These are phyloP conservation scores for Rhizophagus clarus DNA, from an alignment of 192 early-diverging fungal genomes.

Conservation along the genomic window DNA sequence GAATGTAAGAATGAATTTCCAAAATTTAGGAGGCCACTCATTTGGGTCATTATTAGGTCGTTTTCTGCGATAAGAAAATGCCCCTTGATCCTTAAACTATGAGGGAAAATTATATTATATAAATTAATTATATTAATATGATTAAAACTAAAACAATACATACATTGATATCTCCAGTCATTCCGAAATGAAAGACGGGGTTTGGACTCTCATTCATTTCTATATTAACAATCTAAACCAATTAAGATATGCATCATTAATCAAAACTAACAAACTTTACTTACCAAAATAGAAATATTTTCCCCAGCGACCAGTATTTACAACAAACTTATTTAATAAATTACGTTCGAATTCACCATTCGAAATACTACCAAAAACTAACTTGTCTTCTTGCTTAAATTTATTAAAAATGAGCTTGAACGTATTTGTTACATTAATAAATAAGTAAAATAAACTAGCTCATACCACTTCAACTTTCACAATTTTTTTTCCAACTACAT, in stretches of 20 bases:
- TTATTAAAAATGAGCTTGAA: background rate
- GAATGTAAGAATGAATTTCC: slow-evolving; percentile 61
- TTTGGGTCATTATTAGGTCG: slow-evolving; percentile 30
- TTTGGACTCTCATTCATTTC: slow-evolving; percentile 47
- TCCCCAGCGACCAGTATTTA: slow-evolving; percentile 69
- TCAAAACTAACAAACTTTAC: background rate
- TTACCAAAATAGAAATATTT: slow-evolving; percentile 70
- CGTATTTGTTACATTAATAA: background rate
- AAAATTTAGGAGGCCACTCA: slow-evolving; percentile 71
- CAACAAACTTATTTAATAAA: slow-evolving; percentile 53
- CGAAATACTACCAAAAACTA: slow-evolving; percentile 48
- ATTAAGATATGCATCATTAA: background rate
- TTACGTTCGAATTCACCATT: slow-evolving; percentile 37
- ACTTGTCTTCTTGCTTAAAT: slow-evolving; percentile 16
- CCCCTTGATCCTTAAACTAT: slow-evolving; percentile 37
- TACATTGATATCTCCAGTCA: slow-evolving; percentile 63
- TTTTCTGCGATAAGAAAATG: slow-evolving; percentile 26
- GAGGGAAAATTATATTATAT: slow-evolving; percentile 22
- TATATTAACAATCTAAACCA: background rate
- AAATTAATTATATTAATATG: slow-evolving; percentile 20
- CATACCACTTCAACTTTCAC: slow-evolving; percentile 46
- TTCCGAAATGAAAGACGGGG: slow-evolving; percentile 73
- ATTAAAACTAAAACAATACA: slow-evolving; percentile 6
- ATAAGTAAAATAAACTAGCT: background rate
- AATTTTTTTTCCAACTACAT: slow-evolving; percentile 55